A percentile compares a stretch with the other conserved stretches of the same genome.
phyloP scores from a whole-genome alignment of 192 early-diverging fungal genomes.

The Entomortierella lignicola region DNA sequence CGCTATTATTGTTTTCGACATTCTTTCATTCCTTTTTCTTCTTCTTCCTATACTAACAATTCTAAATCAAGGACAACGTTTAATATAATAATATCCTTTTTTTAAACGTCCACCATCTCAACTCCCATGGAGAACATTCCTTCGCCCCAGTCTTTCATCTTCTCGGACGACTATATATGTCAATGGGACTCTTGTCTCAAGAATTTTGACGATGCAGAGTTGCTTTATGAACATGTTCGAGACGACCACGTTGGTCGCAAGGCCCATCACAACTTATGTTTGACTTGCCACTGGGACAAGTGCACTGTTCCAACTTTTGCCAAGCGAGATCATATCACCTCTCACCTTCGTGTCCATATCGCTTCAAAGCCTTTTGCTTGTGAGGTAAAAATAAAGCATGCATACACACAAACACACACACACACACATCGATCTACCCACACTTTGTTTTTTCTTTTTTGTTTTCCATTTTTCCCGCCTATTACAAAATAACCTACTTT shows the following conservation, averaged over 20 bases:
- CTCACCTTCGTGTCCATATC: constrained; percentile 93
- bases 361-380: constrained; percentile 93
- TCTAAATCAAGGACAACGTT: neutral
- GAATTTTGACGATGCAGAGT: constrained; percentile 81
- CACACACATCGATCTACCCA: no score
- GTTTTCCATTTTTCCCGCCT: neutral
- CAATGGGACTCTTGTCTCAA: constrained; percentile 63
- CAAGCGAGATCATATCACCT: constrained; percentile 98
- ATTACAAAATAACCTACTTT: no score
- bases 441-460: neutral
- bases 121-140: constrained; percentile 47
- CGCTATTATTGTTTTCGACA: neutral
- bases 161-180: constrained; percentile 59
- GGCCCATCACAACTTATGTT: constrained; percentile 86
- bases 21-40: no score
- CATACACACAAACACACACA: neutral
- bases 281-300: constrained; percentile 90
- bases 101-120: neutral
- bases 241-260: constrained; percentile 94
- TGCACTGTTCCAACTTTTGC: constrained; percentile 75
- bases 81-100: no score
- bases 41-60: no score
- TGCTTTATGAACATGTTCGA: constrained; percentile 88
- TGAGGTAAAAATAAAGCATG: constrained; percentile 54
- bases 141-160: constrained; percentile 53